Evolutionary conservation across 1,139 yeast genomes (phyloP).

Genomic region (Geotrichum histeridarum): DNA sequence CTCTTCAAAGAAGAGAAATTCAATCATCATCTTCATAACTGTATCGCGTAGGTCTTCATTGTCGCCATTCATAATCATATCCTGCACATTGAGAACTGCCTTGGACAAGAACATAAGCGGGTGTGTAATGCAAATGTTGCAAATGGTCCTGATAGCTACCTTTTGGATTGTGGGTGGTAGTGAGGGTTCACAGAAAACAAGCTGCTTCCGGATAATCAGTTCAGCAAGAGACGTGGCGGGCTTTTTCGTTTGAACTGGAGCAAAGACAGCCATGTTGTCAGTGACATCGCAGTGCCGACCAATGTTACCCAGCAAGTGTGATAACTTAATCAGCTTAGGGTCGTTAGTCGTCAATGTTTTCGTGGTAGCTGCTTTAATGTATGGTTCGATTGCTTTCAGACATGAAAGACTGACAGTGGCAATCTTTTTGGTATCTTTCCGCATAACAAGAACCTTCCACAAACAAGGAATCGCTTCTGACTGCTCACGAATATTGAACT

Average conservation of each 20-base stretch:
- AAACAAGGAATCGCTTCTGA: conserved; percentile 66
- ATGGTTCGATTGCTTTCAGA: conserved; percentile 46
- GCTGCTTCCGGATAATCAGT: conserved; percentile 51
- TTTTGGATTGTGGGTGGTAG: conserved; percentile 41
- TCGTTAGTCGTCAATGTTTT: conserved; percentile 34
- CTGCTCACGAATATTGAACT: conserved; percentile 52
- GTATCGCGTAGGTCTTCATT: conserved; percentile 43
- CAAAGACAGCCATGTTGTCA: conserved; percentile 41
- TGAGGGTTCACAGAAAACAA: conserved; percentile 46
- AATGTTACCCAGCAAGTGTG: conserved; percentile 62
- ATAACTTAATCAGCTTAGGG: conserved; percentile 50
- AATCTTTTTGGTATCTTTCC: conserved; percentile 46
- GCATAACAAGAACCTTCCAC: conserved; percentile 50
- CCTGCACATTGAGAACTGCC: conserved; percentile 50
- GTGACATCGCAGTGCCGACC: conserved; percentile 59
- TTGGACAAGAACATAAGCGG: conserved; percentile 53
- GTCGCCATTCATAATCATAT: conserved; percentile 42
- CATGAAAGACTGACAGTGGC: conserved; percentile 61
- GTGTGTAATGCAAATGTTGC: conserved; percentile 54
- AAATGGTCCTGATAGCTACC: conserved; percentile 53
- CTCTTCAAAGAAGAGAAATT: conserved; percentile 44
- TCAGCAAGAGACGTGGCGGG: conserved; percentile 49
- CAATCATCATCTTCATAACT: conserved; percentile 51
- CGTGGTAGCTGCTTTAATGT: conserved; percentile 35
- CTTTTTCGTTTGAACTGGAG: conserved; percentile 40